Evolutionary conservation across 768 basidiomycete species (phyloP).

Genomic region (Amyloporia xantha): DNA sequence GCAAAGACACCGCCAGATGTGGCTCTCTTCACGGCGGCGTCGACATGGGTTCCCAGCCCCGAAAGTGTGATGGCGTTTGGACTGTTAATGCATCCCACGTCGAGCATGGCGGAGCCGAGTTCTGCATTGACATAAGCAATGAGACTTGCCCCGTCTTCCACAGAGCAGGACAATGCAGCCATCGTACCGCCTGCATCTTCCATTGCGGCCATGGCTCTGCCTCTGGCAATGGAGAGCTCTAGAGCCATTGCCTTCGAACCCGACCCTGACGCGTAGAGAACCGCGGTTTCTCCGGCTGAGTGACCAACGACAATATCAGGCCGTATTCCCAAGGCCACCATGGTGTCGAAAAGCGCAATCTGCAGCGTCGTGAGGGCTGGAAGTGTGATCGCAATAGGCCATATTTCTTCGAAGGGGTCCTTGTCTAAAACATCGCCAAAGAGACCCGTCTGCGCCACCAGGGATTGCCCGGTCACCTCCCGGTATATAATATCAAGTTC

Average conservation of each 20-base stretch:
- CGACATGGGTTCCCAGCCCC: constrained; percentile 20
- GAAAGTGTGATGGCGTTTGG: constrained; percentile 32
- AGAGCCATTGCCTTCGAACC: constrained; percentile 33
- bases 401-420: constrained; percentile 12
- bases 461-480: constrained; percentile 27
- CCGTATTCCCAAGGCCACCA: constrained; percentile 27
- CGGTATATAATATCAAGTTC: constrained; percentile 31
- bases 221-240: constrained; percentile 38
- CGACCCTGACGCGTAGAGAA: constrained; percentile 39
- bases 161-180: constrained; percentile 35
- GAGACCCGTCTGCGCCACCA: constrained; percentile 31
- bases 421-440: constrained; percentile 20
- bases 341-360: constrained; percentile 37
- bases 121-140: constrained; percentile 15
- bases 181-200: constrained; percentile 33
- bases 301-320: constrained; percentile 39
- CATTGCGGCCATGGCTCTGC: constrained; percentile 27
- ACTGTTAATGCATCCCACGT: constrained; percentile 37
- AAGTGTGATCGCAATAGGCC: constrained; percentile 32
- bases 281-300: constrained; percentile 41
- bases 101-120: constrained; percentile 21
- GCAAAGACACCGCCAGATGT: constrained; percentile 26
- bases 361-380: constrained; percentile 40
- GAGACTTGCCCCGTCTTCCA: constrained; percentile 21
- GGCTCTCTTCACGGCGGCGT: constrained; percentile 27